Percentiles rank a stretch among this genome's conserved stretches.
Conservation (phyloP, 495 filamentous ascomycete species). For the Venustampulla echinocandica region DNA sequence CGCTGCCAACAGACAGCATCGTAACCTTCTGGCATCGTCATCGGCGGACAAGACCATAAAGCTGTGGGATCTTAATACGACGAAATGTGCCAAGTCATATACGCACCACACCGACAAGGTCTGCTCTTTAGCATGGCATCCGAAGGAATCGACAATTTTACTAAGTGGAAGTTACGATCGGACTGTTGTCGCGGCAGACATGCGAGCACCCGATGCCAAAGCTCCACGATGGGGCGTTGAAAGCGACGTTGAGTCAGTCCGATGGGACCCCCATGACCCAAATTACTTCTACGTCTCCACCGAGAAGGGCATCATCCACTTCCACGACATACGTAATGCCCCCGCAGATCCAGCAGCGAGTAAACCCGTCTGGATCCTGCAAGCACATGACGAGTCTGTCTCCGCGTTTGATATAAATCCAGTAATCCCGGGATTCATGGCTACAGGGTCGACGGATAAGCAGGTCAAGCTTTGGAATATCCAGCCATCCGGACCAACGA, state of each 20-base stretch:
- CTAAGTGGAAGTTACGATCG: conserved; percentile 91
- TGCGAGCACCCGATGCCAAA: conserved; percentile 78
- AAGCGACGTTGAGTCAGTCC: conserved; percentile 84
- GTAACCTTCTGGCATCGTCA: conserved; percentile 89
- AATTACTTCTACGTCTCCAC: conserved; percentile 95
- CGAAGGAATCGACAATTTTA: conserved; percentile 73
- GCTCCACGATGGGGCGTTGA: conserved; percentile 81
- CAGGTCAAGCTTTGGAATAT: conserved; percentile 96
- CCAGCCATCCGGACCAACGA: conserved; percentile 62
- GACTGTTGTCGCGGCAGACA: conserved; percentile 83
- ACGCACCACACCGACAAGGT: conserved; percentile 88
- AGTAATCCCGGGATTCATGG: conserved; percentile 82
- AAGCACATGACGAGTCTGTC: conserved; percentile 90
- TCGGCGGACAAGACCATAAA: conserved; percentile 97
- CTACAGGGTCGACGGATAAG: conserved; percentile 85
- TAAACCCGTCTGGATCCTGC: conserved; percentile 86
- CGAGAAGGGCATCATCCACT: conserved; percentile 81
- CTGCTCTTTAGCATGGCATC: conserved; percentile 90
- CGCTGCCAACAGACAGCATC: conserved; percentile 82
- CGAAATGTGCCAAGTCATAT: conserved; percentile 92
- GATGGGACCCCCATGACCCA: conserved; percentile 86
- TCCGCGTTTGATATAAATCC: conserved; percentile 92
- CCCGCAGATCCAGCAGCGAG: conserved; percentile 59
- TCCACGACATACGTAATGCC: conserved; percentile 67
- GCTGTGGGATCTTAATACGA: conserved; percentile 90